phyloP scores from a whole-genome alignment of 192 early-diverging fungal genomes.

The Coemansia sp. region DNA sequence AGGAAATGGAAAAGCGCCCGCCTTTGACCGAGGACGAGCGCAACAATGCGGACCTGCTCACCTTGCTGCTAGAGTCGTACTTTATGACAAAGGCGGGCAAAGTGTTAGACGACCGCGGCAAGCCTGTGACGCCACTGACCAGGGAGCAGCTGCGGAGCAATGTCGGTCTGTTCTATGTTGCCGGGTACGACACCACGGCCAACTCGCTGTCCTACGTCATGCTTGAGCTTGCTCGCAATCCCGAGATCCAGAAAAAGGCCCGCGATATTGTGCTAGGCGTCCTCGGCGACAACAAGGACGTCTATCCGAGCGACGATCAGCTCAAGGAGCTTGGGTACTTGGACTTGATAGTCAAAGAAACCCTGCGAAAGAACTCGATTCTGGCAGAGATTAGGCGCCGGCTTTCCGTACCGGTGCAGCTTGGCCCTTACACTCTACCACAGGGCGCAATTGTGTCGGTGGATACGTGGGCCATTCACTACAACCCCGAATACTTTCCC shows the following conservation, averaged over 20 bases:
- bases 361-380: slow-evolving; percentile 50
- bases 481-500: slow-evolving; percentile 44
- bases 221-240: slow-evolving; percentile 46
- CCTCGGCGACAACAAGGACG: slow-evolving; percentile 56
- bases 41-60: slow-evolving; percentile 55
- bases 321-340: slow-evolving; percentile 55
- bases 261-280: slow-evolving; percentile 55
- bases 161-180: slow-evolving; percentile 56
- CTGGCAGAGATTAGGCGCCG: slow-evolving; percentile 49
- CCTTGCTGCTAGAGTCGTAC: slow-evolving; percentile 58
- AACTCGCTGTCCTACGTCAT: slow-evolving; percentile 56
- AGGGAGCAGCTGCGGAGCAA: slow-evolving; percentile 54
- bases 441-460: slow-evolving; percentile 44
- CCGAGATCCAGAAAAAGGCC: slow-evolving; percentile 57
- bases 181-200: slow-evolving; percentile 61
- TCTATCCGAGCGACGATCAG: slow-evolving; percentile 54
- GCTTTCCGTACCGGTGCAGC: slow-evolving; percentile 38
- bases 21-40: slow-evolving; percentile 46
- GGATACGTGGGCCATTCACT: slow-evolving; percentile 52
- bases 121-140: slow-evolving; percentile 40
- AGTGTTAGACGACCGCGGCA: slow-evolving; percentile 44
- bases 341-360: slow-evolving; percentile 56
- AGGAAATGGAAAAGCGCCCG: slow-evolving; percentile 32
- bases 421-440: slow-evolving; percentile 42
- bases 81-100: slow-evolving; percentile 43